These are phyloP conservation scores for Fusarium sp. DNA, from an alignment of 2,329 filamentous ascomycete genomes.

Conservation along the genomic window DNA sequence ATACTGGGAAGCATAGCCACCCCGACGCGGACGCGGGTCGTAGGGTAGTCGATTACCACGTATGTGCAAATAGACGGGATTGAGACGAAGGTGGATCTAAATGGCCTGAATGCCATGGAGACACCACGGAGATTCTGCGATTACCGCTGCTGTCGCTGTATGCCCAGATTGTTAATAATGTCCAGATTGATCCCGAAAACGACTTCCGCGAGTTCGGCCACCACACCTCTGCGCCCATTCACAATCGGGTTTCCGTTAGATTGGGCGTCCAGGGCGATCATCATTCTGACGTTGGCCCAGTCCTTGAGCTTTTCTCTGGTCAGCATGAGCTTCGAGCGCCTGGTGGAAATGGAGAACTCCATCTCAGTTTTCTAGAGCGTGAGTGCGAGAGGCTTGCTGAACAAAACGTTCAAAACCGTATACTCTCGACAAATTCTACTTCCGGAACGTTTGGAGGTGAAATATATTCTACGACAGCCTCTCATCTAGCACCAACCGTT, in stretches of 20 bases:
- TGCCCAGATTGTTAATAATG: constrained; percentile 22
- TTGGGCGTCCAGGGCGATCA: constrained; percentile 49
- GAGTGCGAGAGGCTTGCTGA: constrained; percentile 20
- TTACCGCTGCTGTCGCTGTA: background rate
- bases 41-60: constrained; percentile 88
- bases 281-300: constrained; percentile 50
- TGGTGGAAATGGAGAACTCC: constrained; percentile 23
- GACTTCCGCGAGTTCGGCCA: constrained; percentile 67
- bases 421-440: constrained; percentile 54
- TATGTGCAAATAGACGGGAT: constrained; percentile 85
- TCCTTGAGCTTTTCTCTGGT: constrained; percentile 57
- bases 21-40: constrained; percentile 63
- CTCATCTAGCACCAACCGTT: constrained; percentile 33
- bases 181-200: constrained; percentile 64
- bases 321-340: constrained; percentile 50
- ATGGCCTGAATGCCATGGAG: constrained; percentile 82
- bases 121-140: constrained; percentile 88
- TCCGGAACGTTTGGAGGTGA: constrained; percentile 53
- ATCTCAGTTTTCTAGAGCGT: constrained; percentile 16
- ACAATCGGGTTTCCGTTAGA: constrained; percentile 55
- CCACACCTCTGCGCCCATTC: constrained; percentile 44
- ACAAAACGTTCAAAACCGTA: constrained; percentile 40
- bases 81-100: constrained; percentile 72
- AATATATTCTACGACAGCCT: constrained; percentile 59
- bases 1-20: constrained; percentile 46